Evolutionary conservation across 306 rosid species (phyloP).

Genomic region (Prinsepia uniflora): DNA sequence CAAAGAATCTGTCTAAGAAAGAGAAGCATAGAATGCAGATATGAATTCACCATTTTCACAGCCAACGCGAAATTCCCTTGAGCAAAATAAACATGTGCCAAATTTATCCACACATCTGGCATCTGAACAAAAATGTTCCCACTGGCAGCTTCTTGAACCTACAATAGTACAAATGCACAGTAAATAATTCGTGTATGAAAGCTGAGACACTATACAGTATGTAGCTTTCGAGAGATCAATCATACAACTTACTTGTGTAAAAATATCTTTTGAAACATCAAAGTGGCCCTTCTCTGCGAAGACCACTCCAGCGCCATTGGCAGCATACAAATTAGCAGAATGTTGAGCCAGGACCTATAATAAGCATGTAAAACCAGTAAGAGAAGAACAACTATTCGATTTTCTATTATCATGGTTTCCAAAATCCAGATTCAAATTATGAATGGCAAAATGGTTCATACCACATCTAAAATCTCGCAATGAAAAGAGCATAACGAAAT

Average conservation of each 20-base stretch:
- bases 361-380: background rate
- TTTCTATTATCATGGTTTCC: background rate
- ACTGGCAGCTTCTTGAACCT: slow-evolving; percentile 99
- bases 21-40: slow-evolving; percentile 20
- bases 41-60: slow-evolving; percentile 77
- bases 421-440: background rate
- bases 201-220: slow-evolving; percentile 13
- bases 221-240: background rate
- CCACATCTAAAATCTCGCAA: background rate
- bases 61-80: slow-evolving; percentile 93
- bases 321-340: slow-evolving; percentile 93
- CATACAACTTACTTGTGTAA: slow-evolving; percentile 51
- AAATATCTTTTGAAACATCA: slow-evolving; percentile 93
- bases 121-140: slow-evolving; percentile 97
- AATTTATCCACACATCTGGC: slow-evolving; percentile 99
- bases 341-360: slow-evolving; percentile 87
- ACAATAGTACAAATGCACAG: slow-evolving; percentile 23
- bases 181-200: slow-evolving; percentile 19
- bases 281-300: slow-evolving; percentile 98
- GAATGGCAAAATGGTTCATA: background rate
- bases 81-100: slow-evolving; percentile 98
- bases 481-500: background rate
- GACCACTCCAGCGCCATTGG: slow-evolving; percentile 95
- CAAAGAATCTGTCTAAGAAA: slow-evolving; percentile 11
- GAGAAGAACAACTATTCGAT: background rate